Base-by-base conservation (phyloP, 2,329 filamentous ascomycete genomes). In the Nigrospora osmanthi region DNA sequence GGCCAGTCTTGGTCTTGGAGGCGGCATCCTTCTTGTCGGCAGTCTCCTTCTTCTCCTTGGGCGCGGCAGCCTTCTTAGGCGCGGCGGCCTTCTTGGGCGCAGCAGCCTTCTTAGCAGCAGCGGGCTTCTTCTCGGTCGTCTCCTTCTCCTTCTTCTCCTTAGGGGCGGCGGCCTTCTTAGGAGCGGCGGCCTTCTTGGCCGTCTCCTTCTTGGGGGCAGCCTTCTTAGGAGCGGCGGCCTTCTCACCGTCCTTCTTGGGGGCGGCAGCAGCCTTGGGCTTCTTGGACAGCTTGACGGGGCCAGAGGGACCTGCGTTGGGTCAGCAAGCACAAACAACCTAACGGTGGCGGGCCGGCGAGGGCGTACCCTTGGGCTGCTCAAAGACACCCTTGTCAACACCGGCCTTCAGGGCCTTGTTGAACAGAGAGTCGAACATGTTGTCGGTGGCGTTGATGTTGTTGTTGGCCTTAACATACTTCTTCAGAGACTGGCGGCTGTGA, bases 221-320 rank as follows among this genome's bases (percentile, higher is more conserved):
- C 39, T 65, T 56, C 54, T 64, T 63, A 57, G 65, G 65, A 11
- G 61, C 49, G 6, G 63, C 59, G 11, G 63, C 54, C 54, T 71
- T 66, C 58, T 69, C 50, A 12, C 54, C 52, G 48, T 61, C 60
- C 43, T 55, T 53, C 65, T 67, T 58, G 57, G 68, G 68, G 45
- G 63, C 59, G 42, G 64, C 62, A 19, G 65, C 54, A 49, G 69
- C 64, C 64, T 73, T 67, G 51, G 72, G 67, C 75, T 89, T 89
- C 82, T 91, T 91, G 48, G 85, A 85, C 49, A 95, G 83, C 84
- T 95, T 95, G 69, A 93, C 89, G 55, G 88, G 86, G 49, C 89
- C 89, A 52, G 89, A 95, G 48, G 88, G 77, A 59, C 86, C 85
- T 89, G 48, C 2, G 13, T 39, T 17, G 15, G n/a, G 50, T 64